Percentiles rank a stretch among this genome's conserved stretches.
Evolutionary conservation across 805 yeast species (phyloP).

Genomic region (Dipodascus geniculatus): DNA sequence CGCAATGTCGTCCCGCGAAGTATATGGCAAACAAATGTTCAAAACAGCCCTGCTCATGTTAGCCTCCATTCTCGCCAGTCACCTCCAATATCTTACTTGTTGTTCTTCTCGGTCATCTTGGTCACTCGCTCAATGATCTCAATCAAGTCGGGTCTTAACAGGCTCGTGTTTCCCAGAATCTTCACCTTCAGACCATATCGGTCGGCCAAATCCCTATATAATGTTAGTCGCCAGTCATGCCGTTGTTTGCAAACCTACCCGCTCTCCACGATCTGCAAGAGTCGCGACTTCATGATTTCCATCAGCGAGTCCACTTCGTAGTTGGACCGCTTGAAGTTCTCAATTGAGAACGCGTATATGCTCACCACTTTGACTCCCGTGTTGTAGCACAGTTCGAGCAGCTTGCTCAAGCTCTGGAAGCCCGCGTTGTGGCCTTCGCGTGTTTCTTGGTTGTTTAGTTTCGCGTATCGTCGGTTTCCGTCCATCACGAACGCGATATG

Average conservation of each 20-base stretch:
- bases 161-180: constrained; percentile 60
- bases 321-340: constrained; percentile 77
- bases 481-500: constrained; percentile 96
- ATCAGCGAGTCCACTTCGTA: constrained; percentile 77
- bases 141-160: constrained; percentile 61
- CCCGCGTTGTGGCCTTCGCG: constrained; percentile 91
- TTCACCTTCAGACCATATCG: constrained; percentile 28
- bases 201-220: constrained; percentile 6
- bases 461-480: constrained; percentile 88
- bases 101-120: constrained; percentile 45
- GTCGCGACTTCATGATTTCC: constrained; percentile 20
- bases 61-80: too few species aligned
- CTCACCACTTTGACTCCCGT: constrained; percentile 77
- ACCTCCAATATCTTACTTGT: constrained; percentile 13
- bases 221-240: neutral
- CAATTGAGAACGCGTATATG: constrained; percentile 90
- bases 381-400: constrained; percentile 64
- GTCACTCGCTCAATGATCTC: constrained; percentile 53
- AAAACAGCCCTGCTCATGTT: constrained; percentile 14
- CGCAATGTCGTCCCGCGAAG: constrained; percentile 80
- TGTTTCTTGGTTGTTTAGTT: constrained; percentile 48
- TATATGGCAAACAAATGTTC: constrained; percentile 69
- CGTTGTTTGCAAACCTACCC: constrained; percentile 1
- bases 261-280: constrained; percentile 18
- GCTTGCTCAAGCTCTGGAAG: constrained; percentile 53